These are phyloP conservation scores for Pseudozyma sp. DNA, from an alignment of 1,284 basidiomycete genomes.

Conservation along the genomic window DNA sequence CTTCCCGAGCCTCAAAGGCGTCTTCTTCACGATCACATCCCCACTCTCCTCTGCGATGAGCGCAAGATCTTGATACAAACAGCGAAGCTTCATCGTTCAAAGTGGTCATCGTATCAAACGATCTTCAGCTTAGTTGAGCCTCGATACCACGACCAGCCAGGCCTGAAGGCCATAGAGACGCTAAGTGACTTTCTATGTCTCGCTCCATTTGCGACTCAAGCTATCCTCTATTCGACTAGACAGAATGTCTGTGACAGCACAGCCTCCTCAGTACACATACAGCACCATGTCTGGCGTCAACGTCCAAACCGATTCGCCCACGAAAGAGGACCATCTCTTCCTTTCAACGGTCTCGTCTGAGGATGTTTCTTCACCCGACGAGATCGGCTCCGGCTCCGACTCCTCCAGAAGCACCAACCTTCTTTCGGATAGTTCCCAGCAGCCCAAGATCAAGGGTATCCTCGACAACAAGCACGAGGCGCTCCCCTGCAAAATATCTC, in stretches of 20 bases:
- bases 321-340: conserved; percentile 10
- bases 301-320: conserved; percentile 10
- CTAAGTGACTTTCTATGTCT: neutral
- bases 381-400: conserved; percentile 18
- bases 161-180: too few relatives aligned
- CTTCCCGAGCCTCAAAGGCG: too few relatives aligned
- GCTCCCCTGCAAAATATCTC: conserved; percentile 23
- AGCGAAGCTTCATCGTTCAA: too few relatives aligned
- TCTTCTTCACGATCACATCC: too few relatives aligned
- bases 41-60: too few relatives aligned
- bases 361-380: conserved; percentile 25
- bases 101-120: too few relatives aligned
- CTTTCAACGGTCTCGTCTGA: conserved; percentile 16
- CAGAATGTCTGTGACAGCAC: conserved; percentile 24
- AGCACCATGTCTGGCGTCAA: neutral
- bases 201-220: neutral
- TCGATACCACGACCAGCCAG: too few relatives aligned
- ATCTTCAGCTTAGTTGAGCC: too few relatives aligned
- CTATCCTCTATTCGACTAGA: neutral
- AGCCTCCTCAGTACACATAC: conserved; percentile 5
- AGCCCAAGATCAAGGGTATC: conserved; percentile 48
- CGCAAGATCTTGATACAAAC: too few relatives aligned
- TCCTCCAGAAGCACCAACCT: conserved; percentile 14
- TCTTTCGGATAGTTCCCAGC: conserved; percentile 8
- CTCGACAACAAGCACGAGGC: conserved; percentile 56